These are phyloP conservation scores for Vanilla planifolia DNA, from an alignment of 106 monocot genomes.

Conservation along the genomic window DNA sequence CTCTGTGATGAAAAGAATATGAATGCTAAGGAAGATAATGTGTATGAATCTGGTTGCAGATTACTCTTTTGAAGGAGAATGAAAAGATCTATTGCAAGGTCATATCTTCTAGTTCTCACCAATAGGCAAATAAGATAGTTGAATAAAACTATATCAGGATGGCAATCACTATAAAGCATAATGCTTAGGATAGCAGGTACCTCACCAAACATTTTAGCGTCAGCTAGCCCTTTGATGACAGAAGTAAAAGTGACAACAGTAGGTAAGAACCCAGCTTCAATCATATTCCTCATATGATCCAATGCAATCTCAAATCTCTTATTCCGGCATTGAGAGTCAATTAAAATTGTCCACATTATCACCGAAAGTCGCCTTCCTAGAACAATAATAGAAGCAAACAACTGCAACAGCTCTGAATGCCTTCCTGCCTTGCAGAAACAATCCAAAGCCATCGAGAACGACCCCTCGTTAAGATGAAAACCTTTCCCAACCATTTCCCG, in stretches of 20 bases:
- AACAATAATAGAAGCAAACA: slow-evolving; percentile 43
- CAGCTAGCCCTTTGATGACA: slow-evolving; percentile 42
- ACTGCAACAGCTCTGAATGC: slow-evolving; percentile 27
- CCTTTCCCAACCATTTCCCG: slow-evolving; percentile 28
- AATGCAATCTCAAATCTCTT: slow-evolving; percentile 27
- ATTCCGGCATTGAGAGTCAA: slow-evolving; percentile 26
- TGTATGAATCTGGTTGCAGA: slow-evolving; percentile 47
- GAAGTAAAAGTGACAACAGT: slow-evolving; percentile 53
- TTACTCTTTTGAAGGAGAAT: slow-evolving; percentile 16
- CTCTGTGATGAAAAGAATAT: slow-evolving; percentile 26
- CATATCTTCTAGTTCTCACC: slow-evolving; percentile 31
- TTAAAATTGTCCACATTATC: slow-evolving; percentile 48
- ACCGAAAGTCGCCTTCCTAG: slow-evolving; percentile 23
- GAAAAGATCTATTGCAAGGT: slow-evolving; percentile 41
- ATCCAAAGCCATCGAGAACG: slow-evolving; percentile 20
- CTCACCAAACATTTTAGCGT: slow-evolving; percentile 18
- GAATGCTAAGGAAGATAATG: slow-evolving; percentile 41
- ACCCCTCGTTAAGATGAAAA: slow-evolving; percentile 25
- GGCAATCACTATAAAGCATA: slow-evolving; percentile 34
- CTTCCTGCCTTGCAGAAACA: slow-evolving; percentile 35
- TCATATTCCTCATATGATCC: slow-evolving; percentile 44
- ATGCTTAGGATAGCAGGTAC: slow-evolving; percentile 27
- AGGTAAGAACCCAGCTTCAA: slow-evolving; percentile 30
- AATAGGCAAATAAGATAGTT: slow-evolving; percentile 51
- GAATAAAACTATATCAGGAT: slow-evolving; percentile 48